These are phyloP conservation scores for Cubamyces sp. DNA, from an alignment of 768 basidiomycete genomes.

Conservation along the genomic window DNA sequence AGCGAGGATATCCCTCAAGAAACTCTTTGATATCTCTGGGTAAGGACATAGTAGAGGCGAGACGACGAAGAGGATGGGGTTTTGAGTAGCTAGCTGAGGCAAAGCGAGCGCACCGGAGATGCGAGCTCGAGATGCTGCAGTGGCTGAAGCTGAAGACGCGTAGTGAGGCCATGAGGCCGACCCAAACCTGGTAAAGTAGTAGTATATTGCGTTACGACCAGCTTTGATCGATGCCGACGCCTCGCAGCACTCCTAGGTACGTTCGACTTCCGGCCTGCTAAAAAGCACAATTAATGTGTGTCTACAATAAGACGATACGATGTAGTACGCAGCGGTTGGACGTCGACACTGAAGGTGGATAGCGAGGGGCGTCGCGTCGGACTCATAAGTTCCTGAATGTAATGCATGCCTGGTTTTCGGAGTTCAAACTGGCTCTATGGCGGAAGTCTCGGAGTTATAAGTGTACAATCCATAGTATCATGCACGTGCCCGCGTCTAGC, in stretches of 20 bases:
- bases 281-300: too few relatives aligned
- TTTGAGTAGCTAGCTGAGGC: background rate
- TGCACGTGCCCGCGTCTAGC: background rate
- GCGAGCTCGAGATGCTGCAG: background rate
- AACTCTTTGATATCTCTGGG: slow-evolving; percentile 63
- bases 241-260: too few relatives aligned
- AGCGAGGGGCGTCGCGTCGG: background rate
- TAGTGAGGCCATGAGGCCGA: background rate
- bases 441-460: background rate
- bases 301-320: too few relatives aligned
- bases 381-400: too few relatives aligned
- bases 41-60: slow-evolving; percentile 28
- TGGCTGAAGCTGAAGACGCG: slow-evolving; percentile 12
- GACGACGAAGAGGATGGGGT: background rate
- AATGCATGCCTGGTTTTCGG: background rate
- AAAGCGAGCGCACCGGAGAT: background rate
- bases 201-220: too few relatives aligned
- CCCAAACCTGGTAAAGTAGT: too few relatives aligned
- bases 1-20: slow-evolving; percentile 54
- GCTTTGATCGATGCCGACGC: too few relatives aligned
- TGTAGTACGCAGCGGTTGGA: too few relatives aligned
- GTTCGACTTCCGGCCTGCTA: too few relatives aligned
- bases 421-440: background rate
- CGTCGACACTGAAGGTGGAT: too few relatives aligned
- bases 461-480: too few relatives aligned